These are phyloP conservation scores for Penicillium coffeae DNA, from an alignment of 495 filamentous ascomycete genomes.

Conservation along the genomic window DNA sequence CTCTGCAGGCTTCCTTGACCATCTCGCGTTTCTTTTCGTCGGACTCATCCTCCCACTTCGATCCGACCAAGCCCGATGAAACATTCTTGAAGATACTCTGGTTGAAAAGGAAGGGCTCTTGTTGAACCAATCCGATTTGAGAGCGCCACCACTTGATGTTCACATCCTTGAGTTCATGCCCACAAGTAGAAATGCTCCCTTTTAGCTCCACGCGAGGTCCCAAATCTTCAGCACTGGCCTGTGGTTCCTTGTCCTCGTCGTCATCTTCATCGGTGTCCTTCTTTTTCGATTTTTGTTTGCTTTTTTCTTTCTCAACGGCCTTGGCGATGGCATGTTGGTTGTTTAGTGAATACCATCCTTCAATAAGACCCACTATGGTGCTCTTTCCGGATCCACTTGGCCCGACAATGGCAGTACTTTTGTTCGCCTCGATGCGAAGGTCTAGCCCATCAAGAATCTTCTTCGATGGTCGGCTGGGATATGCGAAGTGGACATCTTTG, in stretches of 20 bases:
- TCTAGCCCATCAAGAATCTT: constrained; percentile 40
- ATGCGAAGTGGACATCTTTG: constrained; percentile 58
- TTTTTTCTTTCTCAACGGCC: not conserved
- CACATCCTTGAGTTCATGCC: constrained; percentile 49
- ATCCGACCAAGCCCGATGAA: constrained; percentile 67
- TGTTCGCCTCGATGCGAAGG: constrained; percentile 25
- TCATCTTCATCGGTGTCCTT: not conserved
- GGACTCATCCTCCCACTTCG: constrained; percentile 51
- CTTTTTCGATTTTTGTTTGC: not conserved
- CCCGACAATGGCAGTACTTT: not conserved
- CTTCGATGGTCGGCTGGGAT: constrained; percentile 43
- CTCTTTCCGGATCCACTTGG: not conserved
- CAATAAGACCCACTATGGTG: not conserved
- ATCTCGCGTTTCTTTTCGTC: constrained; percentile 41
- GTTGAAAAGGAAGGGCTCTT: constrained; percentile 52
- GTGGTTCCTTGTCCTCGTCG: not conserved
- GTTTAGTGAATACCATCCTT: not conserved
- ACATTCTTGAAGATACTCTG: constrained; percentile 80
- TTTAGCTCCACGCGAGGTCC: not conserved
- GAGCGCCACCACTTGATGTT: constrained; percentile 81
- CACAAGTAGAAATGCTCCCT: constrained; percentile 49
- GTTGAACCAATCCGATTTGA: constrained; percentile 69
- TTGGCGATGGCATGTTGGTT: not conserved
- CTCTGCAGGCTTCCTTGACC: constrained; percentile 58
- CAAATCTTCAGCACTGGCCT: not conserved